Percentiles rank a stretch among this genome's conserved stretches.
These are phyloP conservation scores for Odontarrhena argentea DNA, from an alignment of 345 rosid species.

Conservation along the genomic window DNA sequence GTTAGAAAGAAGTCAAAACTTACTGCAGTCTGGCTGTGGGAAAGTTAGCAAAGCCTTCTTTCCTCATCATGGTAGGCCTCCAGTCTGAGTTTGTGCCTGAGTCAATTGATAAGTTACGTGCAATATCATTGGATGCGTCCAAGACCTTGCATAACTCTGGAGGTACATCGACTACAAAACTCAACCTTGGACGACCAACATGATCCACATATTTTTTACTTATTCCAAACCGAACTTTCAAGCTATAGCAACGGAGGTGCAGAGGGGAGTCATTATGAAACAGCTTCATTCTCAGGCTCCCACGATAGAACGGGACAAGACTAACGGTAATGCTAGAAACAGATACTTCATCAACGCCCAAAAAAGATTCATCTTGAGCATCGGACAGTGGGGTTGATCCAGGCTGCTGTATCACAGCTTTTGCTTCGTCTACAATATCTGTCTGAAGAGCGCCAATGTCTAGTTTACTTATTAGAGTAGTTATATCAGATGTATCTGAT, in stretches of 20 bases:
- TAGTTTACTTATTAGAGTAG: constrained; percentile 46
- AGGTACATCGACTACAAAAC: constrained; percentile 59
- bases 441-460: constrained; percentile 38
- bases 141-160: constrained; percentile 58
- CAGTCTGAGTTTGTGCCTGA: constrained; percentile 61
- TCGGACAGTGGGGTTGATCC: constrained; percentile 40
- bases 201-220: constrained; percentile 50
- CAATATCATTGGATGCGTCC: constrained; percentile 57
- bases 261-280: constrained; percentile 49
- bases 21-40: constrained; percentile 78
- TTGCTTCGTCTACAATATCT: constrained; percentile 51
- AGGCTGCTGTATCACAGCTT: constrained; percentile 29
- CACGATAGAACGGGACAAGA: constrained; percentile 46
- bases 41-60: constrained; percentile 39
- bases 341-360: constrained; percentile 57
- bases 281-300: constrained; percentile 53
- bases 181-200: constrained; percentile 66
- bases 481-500: constrained; percentile 43
- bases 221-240: constrained; percentile 69
- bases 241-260: constrained; percentile 51
- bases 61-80: constrained; percentile 57
- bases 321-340: constrained; percentile 52
- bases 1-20: constrained; percentile 39
- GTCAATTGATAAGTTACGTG: constrained; percentile 41
- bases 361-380: constrained; percentile 37